phyloP scores from a whole-genome alignment of 2,329 filamentous ascomycete genomes.

The Hortaea sp. region DNA sequence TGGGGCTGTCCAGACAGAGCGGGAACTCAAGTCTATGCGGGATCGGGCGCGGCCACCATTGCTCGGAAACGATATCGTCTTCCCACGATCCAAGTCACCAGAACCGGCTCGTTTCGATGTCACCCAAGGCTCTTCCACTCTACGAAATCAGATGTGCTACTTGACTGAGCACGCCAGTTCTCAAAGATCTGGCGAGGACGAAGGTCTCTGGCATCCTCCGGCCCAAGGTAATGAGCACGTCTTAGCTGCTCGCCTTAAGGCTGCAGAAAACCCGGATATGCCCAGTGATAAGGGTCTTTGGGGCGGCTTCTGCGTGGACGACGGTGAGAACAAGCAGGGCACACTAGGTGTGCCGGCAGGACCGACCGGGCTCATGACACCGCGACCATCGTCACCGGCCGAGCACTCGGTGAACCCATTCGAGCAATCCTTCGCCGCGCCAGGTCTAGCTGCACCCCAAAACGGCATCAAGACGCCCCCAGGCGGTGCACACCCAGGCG shows the following conservation, averaged over 20 bases:
- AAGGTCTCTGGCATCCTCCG: slow-evolving; percentile 47
- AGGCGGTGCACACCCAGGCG: slow-evolving; percentile 7
- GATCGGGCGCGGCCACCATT: slow-evolving; percentile 66
- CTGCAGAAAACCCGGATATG: slow-evolving; percentile 8
- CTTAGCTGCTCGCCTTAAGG: slow-evolving; percentile 5
- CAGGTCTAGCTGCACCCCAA: slow-evolving; percentile 8
- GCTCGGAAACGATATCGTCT: slow-evolving; percentile 71
- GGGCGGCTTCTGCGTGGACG: slow-evolving; percentile 57
- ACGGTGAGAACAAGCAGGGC: slow-evolving; percentile 23
- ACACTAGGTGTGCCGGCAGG: slow-evolving; percentile 29
- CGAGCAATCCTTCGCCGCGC: slow-evolving; percentile 22
- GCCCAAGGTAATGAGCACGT: not conserved
- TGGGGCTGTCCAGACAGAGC: slow-evolving; percentile 25
- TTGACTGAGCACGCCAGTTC: slow-evolving; percentile 41
- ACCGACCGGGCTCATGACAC: slow-evolving; percentile 43
- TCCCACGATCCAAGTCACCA: slow-evolving; percentile 73
- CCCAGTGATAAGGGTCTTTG: slow-evolving; percentile 50
- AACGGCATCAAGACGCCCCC: slow-evolving; percentile 16
- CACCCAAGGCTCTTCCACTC: slow-evolving; percentile 50
- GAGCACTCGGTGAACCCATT: slow-evolving; percentile 33
- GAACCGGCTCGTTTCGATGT: slow-evolving; percentile 76
- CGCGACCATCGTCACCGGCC: slow-evolving; percentile 10
- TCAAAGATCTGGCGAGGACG: slow-evolving; percentile 31
- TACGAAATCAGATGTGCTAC: slow-evolving; percentile 40
- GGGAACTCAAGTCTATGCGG: slow-evolving; percentile 43